A percentile compares a stretch with the other conserved stretches of the same genome.
Evolutionary conservation across 1,139 yeast species (phyloP).

Genomic region (Blastobotrys persicus): DNA sequence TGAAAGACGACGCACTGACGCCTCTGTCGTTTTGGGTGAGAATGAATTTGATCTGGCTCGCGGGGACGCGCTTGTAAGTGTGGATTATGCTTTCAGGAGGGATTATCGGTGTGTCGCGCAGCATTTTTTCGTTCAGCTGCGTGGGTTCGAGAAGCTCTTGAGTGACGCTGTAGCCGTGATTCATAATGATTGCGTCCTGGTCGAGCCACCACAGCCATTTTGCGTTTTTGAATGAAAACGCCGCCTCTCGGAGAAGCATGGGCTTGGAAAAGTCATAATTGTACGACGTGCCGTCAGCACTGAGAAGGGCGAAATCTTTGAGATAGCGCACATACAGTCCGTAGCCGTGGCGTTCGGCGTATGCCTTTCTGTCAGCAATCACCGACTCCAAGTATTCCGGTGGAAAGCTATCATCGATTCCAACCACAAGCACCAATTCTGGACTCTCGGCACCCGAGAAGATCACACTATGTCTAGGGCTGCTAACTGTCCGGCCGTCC

Average conservation of each 20-base stretch:
- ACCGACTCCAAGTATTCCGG: constrained; percentile 46
- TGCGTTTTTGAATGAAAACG: constrained; percentile 84
- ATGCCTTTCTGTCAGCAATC: constrained; percentile 77
- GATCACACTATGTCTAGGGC: constrained; percentile 27
- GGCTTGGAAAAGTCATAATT: constrained; percentile 54
- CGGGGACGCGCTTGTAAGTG: constrained; percentile 62
- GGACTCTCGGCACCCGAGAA: constrained; percentile 24
- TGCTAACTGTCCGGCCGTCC: constrained; percentile 28
- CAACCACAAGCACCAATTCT: constrained; percentile 30
- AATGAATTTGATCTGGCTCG: constrained; percentile 55
- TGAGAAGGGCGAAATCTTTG: constrained; percentile 58
- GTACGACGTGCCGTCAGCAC: constrained; percentile 26
- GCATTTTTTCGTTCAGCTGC: constrained; percentile 57
- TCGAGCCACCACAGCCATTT: constrained; percentile 88
- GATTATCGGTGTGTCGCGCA: constrained; percentile 58
- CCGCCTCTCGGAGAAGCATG: constrained; percentile 70
- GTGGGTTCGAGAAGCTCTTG: constrained; percentile 47
- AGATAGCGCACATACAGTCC: constrained; percentile 81
- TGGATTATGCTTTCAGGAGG: constrained; percentile 58
- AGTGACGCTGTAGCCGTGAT: constrained; percentile 54
- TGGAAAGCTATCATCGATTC: constrained; percentile 30
- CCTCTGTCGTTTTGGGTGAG: constrained; percentile 64
- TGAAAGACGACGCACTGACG: constrained; percentile 65
- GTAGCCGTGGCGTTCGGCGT: constrained; percentile 69
- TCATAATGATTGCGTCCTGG: constrained; percentile 72